Evolutionary conservation across 1,139 yeast genomes (phyloP).

Genomic region (Yamadazyma trypodendri): DNA sequence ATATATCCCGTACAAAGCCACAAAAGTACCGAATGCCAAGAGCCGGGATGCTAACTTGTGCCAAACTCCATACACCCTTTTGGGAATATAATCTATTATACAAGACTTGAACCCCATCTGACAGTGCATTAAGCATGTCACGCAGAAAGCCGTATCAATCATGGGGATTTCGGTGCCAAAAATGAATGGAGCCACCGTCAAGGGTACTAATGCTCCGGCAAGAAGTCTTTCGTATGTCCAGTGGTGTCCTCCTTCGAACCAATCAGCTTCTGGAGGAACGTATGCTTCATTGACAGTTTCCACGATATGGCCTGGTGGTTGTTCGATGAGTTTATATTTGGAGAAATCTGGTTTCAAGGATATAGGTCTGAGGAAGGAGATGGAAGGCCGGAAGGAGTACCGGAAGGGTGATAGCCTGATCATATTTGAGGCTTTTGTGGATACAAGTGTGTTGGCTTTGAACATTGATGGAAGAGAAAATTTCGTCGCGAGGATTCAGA

Average conservation of each 20-base stretch:
- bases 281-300: conserved; percentile 80
- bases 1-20: conserved; percentile 69
- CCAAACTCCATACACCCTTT: conserved; percentile 68
- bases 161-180: conserved; percentile 49
- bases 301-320: conserved; percentile 73
- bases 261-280: conserved; percentile 54
- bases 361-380: conserved; percentile 18
- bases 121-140: conserved; percentile 59
- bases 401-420: not conserved
- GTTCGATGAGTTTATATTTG: conserved; percentile 55
- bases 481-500: not conserved
- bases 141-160: conserved; percentile 58
- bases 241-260: conserved; percentile 64
- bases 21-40: conserved; percentile 60
- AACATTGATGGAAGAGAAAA: conserved; percentile 1
- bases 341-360: conserved; percentile 48
- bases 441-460: not conserved
- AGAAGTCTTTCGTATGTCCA: conserved; percentile 70
- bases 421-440: not conserved
- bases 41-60: conserved; percentile 62
- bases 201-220: conserved; percentile 60
- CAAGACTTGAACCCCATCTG: conserved; percentile 75
- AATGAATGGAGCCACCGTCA: conserved; percentile 61
- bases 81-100: conserved; percentile 75
- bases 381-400: no score